A percentile compares a stretch with the other conserved stretches of the same genome.
These are phyloP conservation scores for Botryotinia calthae DNA, from an alignment of 2,329 filamentous ascomycete genomes.

Conservation along the genomic window DNA sequence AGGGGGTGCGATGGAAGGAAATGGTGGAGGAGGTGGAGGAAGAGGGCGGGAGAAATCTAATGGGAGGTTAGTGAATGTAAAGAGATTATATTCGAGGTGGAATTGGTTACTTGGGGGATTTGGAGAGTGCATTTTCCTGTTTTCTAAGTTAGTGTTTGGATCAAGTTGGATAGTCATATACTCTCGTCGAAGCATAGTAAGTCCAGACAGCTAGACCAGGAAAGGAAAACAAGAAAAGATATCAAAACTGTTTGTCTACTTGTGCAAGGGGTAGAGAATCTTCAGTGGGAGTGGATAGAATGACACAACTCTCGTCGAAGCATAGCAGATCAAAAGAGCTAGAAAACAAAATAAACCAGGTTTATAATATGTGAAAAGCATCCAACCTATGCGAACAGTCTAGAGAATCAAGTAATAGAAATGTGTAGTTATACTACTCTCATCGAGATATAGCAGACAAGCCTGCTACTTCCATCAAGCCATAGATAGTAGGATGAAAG, in stretches of 20 bases:
- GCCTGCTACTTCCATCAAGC: too few relatives aligned
- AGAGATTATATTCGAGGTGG: too few relatives aligned
- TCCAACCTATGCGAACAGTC: too few relatives aligned
- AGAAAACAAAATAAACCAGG: neutral
- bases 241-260: neutral
- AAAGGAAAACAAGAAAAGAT: neutral
- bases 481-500: neutral
- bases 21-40: neutral
- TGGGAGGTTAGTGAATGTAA: neutral
- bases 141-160: neutral
- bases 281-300: accelerated
- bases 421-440: too few relatives aligned
- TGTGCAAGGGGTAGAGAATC: neutral
- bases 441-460: too few relatives aligned
- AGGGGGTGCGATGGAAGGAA: neutral
- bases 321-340: accelerated
- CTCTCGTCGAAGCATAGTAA: neutral
- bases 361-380: too few relatives aligned
- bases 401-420: too few relatives aligned
- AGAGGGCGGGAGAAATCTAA: neutral
- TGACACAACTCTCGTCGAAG: neutral
- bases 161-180: neutral
- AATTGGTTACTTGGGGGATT: neutral
- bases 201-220: accelerated
- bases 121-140: neutral